Percentiles rank a stretch among this genome's conserved stretches.
Conservation (phyloP, 2,329 filamentous ascomycete species). For the Claviceps cyperi region DNA sequence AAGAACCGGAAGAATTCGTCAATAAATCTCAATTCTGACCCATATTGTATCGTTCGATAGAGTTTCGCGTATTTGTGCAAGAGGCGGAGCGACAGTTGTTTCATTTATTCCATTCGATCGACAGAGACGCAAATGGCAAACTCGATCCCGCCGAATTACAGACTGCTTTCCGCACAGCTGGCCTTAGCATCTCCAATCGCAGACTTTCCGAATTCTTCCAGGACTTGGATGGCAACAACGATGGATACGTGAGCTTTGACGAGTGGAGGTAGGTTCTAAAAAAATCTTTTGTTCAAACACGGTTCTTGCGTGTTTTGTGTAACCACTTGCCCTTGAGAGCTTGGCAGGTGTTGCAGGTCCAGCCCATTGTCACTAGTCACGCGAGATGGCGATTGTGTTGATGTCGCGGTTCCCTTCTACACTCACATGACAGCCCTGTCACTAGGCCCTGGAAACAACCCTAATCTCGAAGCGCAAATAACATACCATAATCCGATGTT, state of each 20-base stretch:
- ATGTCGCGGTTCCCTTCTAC: too few relatives aligned
- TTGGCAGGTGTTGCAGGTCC: neutral
- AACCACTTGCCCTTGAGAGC: neutral
- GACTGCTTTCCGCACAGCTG: slow-evolving; percentile 61
- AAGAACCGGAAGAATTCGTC: too few relatives aligned
- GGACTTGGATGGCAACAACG: slow-evolving; percentile 78
- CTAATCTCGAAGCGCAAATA: too few relatives aligned
- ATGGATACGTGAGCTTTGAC: slow-evolving; percentile 77
- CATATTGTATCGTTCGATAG: slow-evolving; percentile 27
- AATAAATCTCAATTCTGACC: neutral
- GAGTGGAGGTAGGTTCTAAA: slow-evolving; percentile 82
- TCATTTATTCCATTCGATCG: slow-evolving; percentile 72
- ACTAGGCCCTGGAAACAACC: too few relatives aligned
- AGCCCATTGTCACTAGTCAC: slow-evolving; percentile 1
- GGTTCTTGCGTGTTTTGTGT: neutral
- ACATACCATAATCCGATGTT: too few relatives aligned
- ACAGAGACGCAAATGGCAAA: slow-evolving; percentile 70
- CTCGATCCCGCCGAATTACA: slow-evolving; percentile 77
- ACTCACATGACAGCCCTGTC: too few relatives aligned
- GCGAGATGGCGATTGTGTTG: neutral
- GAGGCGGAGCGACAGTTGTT: slow-evolving; percentile 74
- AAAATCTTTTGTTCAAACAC: neutral
- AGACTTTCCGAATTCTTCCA: slow-evolving; percentile 76
- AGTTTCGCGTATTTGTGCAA: slow-evolving; percentile 81
- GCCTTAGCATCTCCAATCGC: slow-evolving; percentile 61